Conservation (phyloP, 768 basidiomycete genomes). For the Psilocybe azurescens region DNA sequence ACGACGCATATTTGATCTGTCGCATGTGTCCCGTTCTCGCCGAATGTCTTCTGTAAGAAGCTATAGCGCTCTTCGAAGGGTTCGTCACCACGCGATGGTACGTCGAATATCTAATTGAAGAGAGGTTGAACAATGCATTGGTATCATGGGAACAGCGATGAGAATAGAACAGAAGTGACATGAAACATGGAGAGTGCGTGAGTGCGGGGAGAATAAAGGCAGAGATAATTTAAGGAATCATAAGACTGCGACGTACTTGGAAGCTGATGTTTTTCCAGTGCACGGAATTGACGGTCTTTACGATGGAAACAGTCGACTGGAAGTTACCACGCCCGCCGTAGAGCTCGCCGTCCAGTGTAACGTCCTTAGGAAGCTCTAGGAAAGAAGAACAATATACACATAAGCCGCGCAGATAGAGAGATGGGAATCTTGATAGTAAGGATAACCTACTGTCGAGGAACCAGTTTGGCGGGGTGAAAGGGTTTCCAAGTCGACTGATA, state of each 20-base stretch:
- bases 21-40: conserved; percentile 47
- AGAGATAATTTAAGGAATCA: not conserved
- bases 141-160: not conserved
- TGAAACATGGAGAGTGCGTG: not conserved
- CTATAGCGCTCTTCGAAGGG: conserved; percentile 58
- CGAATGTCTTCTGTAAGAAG: conserved; percentile 50
- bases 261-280: conserved; percentile 62
- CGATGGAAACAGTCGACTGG: conserved; percentile 62
- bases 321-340: conserved; percentile 63
- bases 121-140: not conserved
- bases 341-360: conserved; percentile 65
- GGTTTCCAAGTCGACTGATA: conserved; percentile 62
- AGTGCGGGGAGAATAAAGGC: not conserved
- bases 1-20: conserved; percentile 51
- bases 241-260: conserved; percentile 42
- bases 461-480: conserved; percentile 61
- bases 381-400: not conserved
- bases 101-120: conserved; percentile 58
- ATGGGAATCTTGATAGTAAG: not conserved
- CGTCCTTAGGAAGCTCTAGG: conserved; percentile 56
- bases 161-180: not conserved
- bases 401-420: not conserved
- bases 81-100: conserved; percentile 50
- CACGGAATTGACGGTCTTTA: conserved; percentile 61
- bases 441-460: conserved; percentile 55